A percentile compares a stretch with the other conserved stretches of the same genome.
Conservation (phyloP, 352 stramenopile species). For the Globisporangium viniferum region DNA sequence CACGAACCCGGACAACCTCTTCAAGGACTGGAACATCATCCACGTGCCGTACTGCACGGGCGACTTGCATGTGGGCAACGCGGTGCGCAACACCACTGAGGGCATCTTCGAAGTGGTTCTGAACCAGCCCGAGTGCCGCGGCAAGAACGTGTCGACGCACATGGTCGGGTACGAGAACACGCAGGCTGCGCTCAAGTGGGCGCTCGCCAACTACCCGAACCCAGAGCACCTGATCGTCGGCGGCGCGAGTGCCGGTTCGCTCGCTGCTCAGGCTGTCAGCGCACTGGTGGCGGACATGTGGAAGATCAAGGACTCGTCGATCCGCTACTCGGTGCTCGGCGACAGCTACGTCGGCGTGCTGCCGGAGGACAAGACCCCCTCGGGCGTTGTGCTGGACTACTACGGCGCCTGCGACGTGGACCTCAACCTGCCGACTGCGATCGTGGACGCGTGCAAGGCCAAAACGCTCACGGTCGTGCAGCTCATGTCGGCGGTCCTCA, state of each 20-base stretch:
- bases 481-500: constrained; percentile 51
- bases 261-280: constrained; percentile 49
- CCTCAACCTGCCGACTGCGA: constrained; percentile 38
- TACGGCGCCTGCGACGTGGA: constrained; percentile 52
- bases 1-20: constrained; percentile 59
- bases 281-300: constrained; percentile 48
- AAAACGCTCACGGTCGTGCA: constrained; percentile 41
- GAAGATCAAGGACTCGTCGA: constrained; percentile 44
- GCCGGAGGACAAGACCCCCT: constrained; percentile 30
- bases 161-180: constrained; percentile 38
- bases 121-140: constrained; percentile 16
- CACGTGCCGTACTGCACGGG: constrained; percentile 74
- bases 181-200: constrained; percentile 45
- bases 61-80: constrained; percentile 60
- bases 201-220: constrained; percentile 54
- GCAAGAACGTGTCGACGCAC: constrained; percentile 28
- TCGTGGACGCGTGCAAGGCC: constrained; percentile 39
- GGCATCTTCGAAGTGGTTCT: constrained; percentile 18
- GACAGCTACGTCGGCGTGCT: constrained; percentile 70
- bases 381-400: constrained; percentile 48
- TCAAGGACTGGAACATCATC: constrained; percentile 76
- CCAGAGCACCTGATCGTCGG: constrained; percentile 54
- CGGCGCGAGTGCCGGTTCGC: constrained; percentile 51
- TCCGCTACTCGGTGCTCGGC: constrained; percentile 50
- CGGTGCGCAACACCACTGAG: constrained; percentile 14